Percentiles rank a stretch among this genome's conserved stretches.
Conservation (phyloP, 1,139 yeast species). For the Casaregolazyma suthepensis region DNA sequence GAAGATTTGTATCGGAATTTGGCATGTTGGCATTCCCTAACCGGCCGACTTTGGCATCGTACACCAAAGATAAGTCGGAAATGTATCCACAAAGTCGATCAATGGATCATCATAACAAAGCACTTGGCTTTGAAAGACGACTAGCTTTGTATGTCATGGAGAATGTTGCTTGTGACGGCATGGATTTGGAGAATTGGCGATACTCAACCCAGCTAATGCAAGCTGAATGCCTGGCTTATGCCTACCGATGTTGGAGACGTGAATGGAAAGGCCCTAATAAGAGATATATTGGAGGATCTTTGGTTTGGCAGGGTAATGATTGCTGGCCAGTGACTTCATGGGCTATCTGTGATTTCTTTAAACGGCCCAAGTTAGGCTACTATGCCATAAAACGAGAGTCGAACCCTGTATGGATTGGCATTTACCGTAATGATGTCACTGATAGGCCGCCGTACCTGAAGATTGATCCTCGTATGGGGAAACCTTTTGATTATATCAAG, state of each 20-base stretch:
- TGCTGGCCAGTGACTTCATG: constrained; percentile 49
- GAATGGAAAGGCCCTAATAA: constrained; percentile 38
- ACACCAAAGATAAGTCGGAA: constrained; percentile 34
- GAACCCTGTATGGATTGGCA: constrained; percentile 35
- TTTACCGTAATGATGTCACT: constrained; percentile 31
- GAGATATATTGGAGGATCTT: constrained; percentile 38
- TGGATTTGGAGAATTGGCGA: constrained; percentile 40
- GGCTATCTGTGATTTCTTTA: constrained; percentile 41
- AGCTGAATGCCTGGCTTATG: constrained; percentile 44
- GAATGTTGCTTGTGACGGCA: constrained; percentile 33
- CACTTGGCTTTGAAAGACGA: constrained; percentile 42
- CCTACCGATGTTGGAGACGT: constrained; percentile 43
- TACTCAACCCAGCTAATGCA: constrained; percentile 48
- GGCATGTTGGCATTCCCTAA: constrained; percentile 44
- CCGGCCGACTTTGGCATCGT: constrained; percentile 29
- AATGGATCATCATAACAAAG: constrained; percentile 39
- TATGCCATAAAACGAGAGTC: constrained; percentile 44
- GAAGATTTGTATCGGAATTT: constrained; percentile 44
- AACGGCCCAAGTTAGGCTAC: constrained; percentile 41
- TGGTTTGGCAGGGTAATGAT: constrained; percentile 49
- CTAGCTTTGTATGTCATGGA: constrained; percentile 42
- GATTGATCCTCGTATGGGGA: constrained; percentile 7
- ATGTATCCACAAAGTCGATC: constrained; percentile 37
- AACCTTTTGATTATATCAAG: constrained; percentile 9
- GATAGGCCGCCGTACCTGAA: constrained; percentile 6